Base-by-base conservation (phyloP, 345 rosid genomes). In the Cochlearia excelsa region DNA sequence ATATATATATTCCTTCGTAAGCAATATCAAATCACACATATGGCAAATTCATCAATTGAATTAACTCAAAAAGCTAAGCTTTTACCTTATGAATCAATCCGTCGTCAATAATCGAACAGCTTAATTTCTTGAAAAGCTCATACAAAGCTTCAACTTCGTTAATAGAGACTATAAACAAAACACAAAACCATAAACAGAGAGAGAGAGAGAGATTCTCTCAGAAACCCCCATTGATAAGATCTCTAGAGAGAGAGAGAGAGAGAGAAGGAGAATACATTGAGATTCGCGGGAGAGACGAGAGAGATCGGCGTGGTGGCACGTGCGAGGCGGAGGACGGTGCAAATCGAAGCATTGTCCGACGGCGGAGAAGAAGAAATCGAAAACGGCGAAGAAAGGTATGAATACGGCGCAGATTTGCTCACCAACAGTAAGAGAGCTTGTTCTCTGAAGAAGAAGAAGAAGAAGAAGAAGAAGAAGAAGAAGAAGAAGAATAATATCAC, bases 21-120 rank as follows among this genome's bases (percentile, higher is more conserved):
- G 23, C 23, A 16, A 16, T 16, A 16, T 16, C 23, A 16, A 16
- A 16, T 16, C 23, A 16, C 23, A 16, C 23, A 16, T 16, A 16
- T 16, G 23, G 23, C 23, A 16, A 16, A 16, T 16, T 16, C 23
- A 16, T 16, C 23, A 16, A 16, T 16, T 16, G 23, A 16, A 16
- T 16, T 16, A 16, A 16, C 23, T 16, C 23, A 16, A 16, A 16
- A 16, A 16, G 23, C 23, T 16, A 44, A 46, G 16, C 44, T 27
- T 42, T 27, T 59, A 88, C 96, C 88, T 88, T 88, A 71, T 87
- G 91, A 57, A 87, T 82, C 54, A 82, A 69, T 9, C 87, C 85
- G 30, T 84, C 95, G 34, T 81, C 78, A 41, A 83, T 67, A 42
- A 88, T 78, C 0, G 87, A 85, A 68, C 75, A 70, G 49, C 93